Evolutionary conservation across 305 asterid species (phyloP).

Genomic region (Fraxinus platypoda): DNA sequence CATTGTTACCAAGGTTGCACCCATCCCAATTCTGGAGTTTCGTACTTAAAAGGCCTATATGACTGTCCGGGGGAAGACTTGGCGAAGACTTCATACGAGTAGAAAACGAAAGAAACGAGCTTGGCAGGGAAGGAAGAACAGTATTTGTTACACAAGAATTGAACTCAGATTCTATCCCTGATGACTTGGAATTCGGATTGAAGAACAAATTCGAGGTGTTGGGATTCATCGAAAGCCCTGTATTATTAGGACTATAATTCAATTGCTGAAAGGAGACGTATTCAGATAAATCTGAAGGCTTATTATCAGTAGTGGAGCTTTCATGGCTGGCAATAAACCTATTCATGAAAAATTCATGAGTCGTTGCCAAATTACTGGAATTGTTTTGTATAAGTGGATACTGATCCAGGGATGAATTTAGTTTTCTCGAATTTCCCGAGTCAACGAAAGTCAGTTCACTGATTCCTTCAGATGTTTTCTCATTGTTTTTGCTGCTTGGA

Average conservation of each 20-base stretch:
- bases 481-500: conserved; percentile 34
- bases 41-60: conserved; percentile 17
- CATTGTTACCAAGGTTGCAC: conserved; percentile 24
- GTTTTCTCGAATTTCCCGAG: conserved; percentile 23
- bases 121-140: neutral
- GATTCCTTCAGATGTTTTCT: conserved; percentile 48
- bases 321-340: conserved; percentile 48
- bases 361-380: conserved; percentile 23
- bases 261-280: conserved; percentile 40
- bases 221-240: conserved; percentile 40
- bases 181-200: conserved; percentile 27
- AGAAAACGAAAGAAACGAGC: conserved; percentile 8
- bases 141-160: conserved; percentile 7
- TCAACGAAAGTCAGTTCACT: conserved; percentile 38
- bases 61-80: conserved; percentile 17
- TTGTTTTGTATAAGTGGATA: conserved; percentile 6
- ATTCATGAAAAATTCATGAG: conserved; percentile 71
- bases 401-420: conserved; percentile 6
- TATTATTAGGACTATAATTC: conserved; percentile 27
- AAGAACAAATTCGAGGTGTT: conserved; percentile 36
- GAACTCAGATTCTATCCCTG: conserved; percentile 35
- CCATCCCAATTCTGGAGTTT: conserved; percentile 52
- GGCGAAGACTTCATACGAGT: conserved; percentile 27
- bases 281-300: conserved; percentile 25
- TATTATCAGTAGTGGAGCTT: conserved; percentile 11